Evolutionary conservation across 176 grass and related monocot species (phyloP), one percentile per base, ranked within the genome.

Genomic region (Triticum aestivum): DNA sequence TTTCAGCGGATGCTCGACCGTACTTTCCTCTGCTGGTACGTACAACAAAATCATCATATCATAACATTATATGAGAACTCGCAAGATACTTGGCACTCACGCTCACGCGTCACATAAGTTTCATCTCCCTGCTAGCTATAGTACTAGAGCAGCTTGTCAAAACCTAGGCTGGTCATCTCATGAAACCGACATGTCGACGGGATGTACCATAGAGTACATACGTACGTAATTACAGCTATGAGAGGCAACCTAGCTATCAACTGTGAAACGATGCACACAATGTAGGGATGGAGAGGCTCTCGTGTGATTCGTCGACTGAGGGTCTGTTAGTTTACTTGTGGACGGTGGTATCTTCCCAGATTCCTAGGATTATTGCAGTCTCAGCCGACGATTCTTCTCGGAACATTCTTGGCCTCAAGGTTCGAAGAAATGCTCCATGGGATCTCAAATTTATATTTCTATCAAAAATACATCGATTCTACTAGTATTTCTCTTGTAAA

Each of bases 231-330:
- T 42, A 5, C 6, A 9, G 45, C 8, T 35, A 6, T 35, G 5
- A 35, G 34, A 30, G 29, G 29, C 29, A 30, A 30, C 29, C 29
- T 30, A 35, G 34, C 34, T 59, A 81, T 86, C 62, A 86, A 12
- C 49, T 78, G n/a, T 8, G 45, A 26, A 32, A 78, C 80, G 79
- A 83, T 69, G 12, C 12, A 61, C 27, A 70, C 63, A 47, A 83
- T 78, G 73, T 21, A 3, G 21, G 24, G 34, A 75, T 52, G 4
- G 29, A 5, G 72, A 75, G 42, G 27, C 5, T 9, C 14, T 70
- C 11, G 27, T 56, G 18, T 59, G 63, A 67, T 54, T 85, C 11
- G 61, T 29, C 37, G 37, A 38, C 42, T 4, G 21, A n/a, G n/a
- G 20, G 83, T 56, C 18, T 17, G 52, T 56, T 56, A 56, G 6